Evolutionary conservation across 108 stramenopile genomes (phyloP).

Genomic region (Cyclotella choctawhatcheeana): DNA sequence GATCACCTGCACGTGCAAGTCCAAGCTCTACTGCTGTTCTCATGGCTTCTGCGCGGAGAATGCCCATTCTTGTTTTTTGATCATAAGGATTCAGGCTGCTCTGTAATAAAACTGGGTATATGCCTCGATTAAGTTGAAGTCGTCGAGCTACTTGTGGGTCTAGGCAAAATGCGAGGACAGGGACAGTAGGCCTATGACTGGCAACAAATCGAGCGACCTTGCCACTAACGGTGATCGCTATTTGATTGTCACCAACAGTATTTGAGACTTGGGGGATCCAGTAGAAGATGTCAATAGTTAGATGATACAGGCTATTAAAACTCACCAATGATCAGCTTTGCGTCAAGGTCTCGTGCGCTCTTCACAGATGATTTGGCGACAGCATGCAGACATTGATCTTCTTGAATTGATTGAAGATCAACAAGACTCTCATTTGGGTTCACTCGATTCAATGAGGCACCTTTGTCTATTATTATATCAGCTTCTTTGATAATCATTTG

Average conservation of each 20-base stretch:
- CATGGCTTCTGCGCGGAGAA: conserved; percentile 71
- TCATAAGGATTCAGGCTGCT: conserved; percentile 45
- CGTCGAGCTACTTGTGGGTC: conserved; percentile 68
- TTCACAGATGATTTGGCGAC: conserved; percentile 62
- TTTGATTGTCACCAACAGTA: too few species aligned
- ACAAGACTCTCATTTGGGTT: conserved; percentile 38
- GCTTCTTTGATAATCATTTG: conserved; percentile 62
- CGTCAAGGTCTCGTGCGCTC: conserved; percentile 61
- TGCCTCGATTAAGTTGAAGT: conserved; percentile 62
- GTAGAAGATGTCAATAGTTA: too few species aligned
- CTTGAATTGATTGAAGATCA: conserved; percentile 32
- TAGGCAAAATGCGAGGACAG: conserved; percentile 73
- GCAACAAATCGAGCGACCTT: conserved; percentile 62
- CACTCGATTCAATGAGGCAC: conserved; percentile 36
- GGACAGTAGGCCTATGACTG: conserved; percentile 65
- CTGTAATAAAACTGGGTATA: conserved; percentile 65
- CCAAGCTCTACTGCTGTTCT: conserved; percentile 74
- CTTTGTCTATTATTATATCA: conserved; percentile 56
- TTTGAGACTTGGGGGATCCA: too few species aligned
- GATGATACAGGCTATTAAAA: too few species aligned
- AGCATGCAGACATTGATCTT: conserved; percentile 70
- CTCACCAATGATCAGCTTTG: conserved; percentile 65
- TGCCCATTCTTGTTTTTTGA: conserved; percentile 59
- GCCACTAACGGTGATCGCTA: background rate
- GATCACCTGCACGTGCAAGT: conserved; percentile 63